Base-by-base conservation (phyloP, 495 filamentous ascomycete genomes). In the Penicillium nucicola region DNA sequence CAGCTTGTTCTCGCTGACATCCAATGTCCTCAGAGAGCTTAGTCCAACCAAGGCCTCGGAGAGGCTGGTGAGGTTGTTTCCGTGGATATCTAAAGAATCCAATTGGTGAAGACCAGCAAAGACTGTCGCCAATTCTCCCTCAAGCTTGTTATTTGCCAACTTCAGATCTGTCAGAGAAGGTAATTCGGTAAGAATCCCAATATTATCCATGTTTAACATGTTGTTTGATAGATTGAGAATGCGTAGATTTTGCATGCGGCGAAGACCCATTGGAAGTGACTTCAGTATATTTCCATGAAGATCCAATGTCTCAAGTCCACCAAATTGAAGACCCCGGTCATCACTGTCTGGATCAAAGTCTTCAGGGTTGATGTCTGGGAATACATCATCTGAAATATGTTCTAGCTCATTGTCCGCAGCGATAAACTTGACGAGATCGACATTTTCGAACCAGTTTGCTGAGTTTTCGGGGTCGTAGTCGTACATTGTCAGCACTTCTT, bases 381-480 rank as follows among this genome's bases (percentile, higher is more conserved):
- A 95, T 11, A 90, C 70, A 1, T 75, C 65, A 36, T 92, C 88
- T 14, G 79, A 71, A 22, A 99, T 77, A 30, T 77, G 70, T 57
- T 86, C 80, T 47, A 99, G 62, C 61, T 97, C 90, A 62, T 99
- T 97, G 62, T 97, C 92, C 11, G 93, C 92, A 28, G 88, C 91
- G 55, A 92, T 83, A 41, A 99, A 82, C 46, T 87, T 84, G 8
- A 85, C 84, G n/a, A 99, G 73, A 64, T 97, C 95, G 12, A 99
- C 91, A 45, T 86, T 86, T 68, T 97, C 92, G 23, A 90, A 92
- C 93, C 93, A 98, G 36, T 86, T 78, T 1, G 69, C 61, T 33
- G 77, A 63, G 2, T 74, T 73, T 32, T 86, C 80, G 5, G 88
- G 72, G 50, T 86, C 85, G 32, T 78, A 77, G 38, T 82, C 78